Percentiles rank a stretch among this genome's conserved stretches.
These are phyloP conservation scores for Spatholobus suberectus DNA, from an alignment of 306 rosid species.

Conservation along the genomic window DNA sequence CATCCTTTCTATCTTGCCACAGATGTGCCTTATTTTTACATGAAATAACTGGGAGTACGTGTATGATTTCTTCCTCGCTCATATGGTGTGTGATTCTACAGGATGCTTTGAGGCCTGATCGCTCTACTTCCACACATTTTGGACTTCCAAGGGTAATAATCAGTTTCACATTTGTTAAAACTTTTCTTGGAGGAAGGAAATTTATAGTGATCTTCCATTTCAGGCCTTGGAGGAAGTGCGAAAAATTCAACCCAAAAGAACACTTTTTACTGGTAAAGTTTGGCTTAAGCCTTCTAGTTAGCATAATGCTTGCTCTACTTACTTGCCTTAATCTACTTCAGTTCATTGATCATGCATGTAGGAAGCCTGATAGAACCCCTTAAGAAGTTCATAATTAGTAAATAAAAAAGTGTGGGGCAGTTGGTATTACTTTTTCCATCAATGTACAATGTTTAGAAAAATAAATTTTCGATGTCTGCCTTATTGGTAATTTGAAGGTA, in stretches of 20 bases:
- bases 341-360: constrained; percentile 13
- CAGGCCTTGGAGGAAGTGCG: constrained; percentile 95
- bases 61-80: constrained; percentile 32
- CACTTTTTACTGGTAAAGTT: constrained; percentile 86
- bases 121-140: constrained; percentile 86
- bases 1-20: not conserved
- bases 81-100: constrained; percentile 46
- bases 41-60: not conserved
- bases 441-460: not conserved
- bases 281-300: constrained; percentile 23
- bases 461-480: constrained; percentile 3
- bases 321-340: constrained; percentile 13
- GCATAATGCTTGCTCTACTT: constrained; percentile 23
- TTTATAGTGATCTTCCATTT: constrained; percentile 32
- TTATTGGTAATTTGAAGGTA: constrained; percentile 63
- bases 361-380: constrained; percentile 7
- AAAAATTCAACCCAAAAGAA: constrained; percentile 86
- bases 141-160: constrained; percentile 88
- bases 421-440: constrained; percentile 12
- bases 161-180: constrained; percentile 19
- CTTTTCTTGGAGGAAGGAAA: constrained; percentile 12
- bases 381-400: not conserved
- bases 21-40: not conserved
- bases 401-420: not conserved
- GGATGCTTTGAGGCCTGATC: constrained; percentile 92